Percentiles rank a stretch among this genome's conserved stretches.
These are phyloP conservation scores for Saturnispora saitoi DNA, from an alignment of 805 yeast species.

Conservation along the genomic window DNA sequence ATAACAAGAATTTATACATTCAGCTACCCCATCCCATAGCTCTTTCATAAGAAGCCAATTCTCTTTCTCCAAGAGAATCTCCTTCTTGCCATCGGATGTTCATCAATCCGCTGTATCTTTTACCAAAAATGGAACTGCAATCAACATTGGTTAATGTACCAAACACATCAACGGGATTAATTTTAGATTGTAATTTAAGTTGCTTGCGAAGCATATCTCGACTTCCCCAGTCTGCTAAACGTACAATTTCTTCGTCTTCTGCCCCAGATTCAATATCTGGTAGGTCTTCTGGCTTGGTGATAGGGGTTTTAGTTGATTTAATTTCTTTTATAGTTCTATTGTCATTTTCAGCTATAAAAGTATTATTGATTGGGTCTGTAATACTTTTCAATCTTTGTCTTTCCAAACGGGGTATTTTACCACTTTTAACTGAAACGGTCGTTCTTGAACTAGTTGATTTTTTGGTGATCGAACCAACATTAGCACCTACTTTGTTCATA, in stretches of 20 bases:
- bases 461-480: not conserved
- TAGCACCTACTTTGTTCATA: constrained; percentile 3
- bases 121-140: constrained; percentile 20
- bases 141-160: constrained; percentile 19
- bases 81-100: constrained; percentile 21
- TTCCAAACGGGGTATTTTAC: constrained; percentile 1
- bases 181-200: constrained; percentile 16
- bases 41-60: constrained; percentile 22
- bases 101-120: constrained; percentile 17
- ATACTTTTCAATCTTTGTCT: not conserved
- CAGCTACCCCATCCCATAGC: constrained; percentile 21
- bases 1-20: not conserved
- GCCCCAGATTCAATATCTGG: constrained; percentile 18
- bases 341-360: not conserved
- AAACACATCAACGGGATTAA: constrained; percentile 23
- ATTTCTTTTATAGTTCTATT: not conserved
- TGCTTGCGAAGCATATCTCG: constrained; percentile 12
- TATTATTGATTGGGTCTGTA: not conserved
- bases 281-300: constrained; percentile 16
- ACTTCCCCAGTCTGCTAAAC: constrained; percentile 23
- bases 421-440: not conserved
- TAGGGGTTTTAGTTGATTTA: not conserved
- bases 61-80: constrained; percentile 19
- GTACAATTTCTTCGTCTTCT: constrained; percentile 11
- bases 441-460: not conserved